Evolutionary conservation across 1,139 yeast genomes (phyloP).

Genomic region (Nakaseomyces delphensis): DNA sequence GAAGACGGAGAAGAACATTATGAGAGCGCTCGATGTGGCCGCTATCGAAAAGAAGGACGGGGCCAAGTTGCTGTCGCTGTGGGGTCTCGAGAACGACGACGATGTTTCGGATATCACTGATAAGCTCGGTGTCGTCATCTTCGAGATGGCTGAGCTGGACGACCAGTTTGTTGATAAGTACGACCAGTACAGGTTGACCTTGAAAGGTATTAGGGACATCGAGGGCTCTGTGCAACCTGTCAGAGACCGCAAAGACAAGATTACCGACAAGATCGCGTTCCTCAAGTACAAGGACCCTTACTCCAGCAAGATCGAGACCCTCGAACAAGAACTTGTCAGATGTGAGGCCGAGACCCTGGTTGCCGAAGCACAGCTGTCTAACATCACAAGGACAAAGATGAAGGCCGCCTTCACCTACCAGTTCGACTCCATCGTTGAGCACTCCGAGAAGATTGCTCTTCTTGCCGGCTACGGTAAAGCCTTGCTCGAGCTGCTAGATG

Average conservation of each 20-base stretch:
- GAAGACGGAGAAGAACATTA: conserved; percentile 92
- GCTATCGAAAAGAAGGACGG: conserved; percentile 95
- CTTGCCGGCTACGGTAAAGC: conserved; percentile 99
- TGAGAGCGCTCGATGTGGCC: conserved; percentile 87
- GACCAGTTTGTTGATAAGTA: conserved; percentile 96
- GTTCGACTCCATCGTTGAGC: conserved; percentile 93
- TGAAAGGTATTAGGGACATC: conserved; percentile 90
- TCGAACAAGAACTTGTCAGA: conserved; percentile 97
- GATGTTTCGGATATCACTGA: conserved; percentile 96
- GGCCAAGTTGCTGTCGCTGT: conserved; percentile 87
- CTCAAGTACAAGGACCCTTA: conserved; percentile 97
- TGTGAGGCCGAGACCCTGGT: conserved; percentile 98
- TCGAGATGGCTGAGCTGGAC: conserved; percentile 95
- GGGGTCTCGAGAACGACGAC: conserved; percentile 98
- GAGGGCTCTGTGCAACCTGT: conserved; percentile 98
- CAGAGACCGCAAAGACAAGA: conserved; percentile 94
- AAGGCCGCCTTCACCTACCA: conserved; percentile 97
- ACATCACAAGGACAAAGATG: conserved; percentile 94
- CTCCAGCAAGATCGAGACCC: conserved; percentile 86
- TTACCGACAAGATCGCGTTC: conserved; percentile 95
- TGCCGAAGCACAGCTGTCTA: conserved; percentile 97
- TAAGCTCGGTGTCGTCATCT: conserved; percentile 89
- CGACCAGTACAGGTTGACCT: conserved; percentile 93
- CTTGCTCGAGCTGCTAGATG: conserved; percentile 87
- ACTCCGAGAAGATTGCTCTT: conserved; percentile 90